Conservation (phyloP, 2,329 filamentous ascomycete genomes). For the Zymoseptoria tritici region DNA sequence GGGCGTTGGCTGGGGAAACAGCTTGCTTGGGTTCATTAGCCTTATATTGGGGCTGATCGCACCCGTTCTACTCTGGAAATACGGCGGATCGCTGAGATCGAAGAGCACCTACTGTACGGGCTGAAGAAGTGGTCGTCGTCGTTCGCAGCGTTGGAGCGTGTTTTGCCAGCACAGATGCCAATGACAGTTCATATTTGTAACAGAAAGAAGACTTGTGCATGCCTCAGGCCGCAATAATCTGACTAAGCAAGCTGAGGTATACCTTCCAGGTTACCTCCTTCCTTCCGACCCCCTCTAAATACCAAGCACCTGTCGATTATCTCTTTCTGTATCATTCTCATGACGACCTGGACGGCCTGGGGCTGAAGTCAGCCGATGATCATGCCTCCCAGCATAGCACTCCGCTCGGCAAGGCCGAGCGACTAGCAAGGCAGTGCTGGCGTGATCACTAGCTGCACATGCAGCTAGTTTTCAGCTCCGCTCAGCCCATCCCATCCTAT, state of each 20-base stretch:
- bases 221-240: too few relatives aligned
- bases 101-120: constrained; percentile 18
- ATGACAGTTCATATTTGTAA: neutral
- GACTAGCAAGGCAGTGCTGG: neutral
- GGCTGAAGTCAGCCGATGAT: neutral
- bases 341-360: neutral
- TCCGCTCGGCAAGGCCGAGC: neutral
- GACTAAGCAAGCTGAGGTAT: too few relatives aligned
- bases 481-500: neutral
- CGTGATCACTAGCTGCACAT: neutral
- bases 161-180: neutral
- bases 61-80: constrained; percentile 18
- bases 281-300: too few relatives aligned
- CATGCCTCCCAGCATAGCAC: too few relatives aligned
- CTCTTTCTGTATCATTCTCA: neutral
- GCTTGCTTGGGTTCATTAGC: constrained; percentile 16
- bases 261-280: too few relatives aligned
- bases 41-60: constrained; percentile 11
- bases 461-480: neutral
- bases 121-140: neutral
- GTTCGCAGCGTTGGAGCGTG: neutral
- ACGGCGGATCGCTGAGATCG: constrained; percentile 12
- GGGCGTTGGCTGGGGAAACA: constrained; percentile 35
- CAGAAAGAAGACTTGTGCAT: too few relatives aligned
- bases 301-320: too few relatives aligned